These are phyloP conservation scores for Leccinum boreale DNA, from an alignment of 768 basidiomycete genomes.

Conservation along the genomic window DNA sequence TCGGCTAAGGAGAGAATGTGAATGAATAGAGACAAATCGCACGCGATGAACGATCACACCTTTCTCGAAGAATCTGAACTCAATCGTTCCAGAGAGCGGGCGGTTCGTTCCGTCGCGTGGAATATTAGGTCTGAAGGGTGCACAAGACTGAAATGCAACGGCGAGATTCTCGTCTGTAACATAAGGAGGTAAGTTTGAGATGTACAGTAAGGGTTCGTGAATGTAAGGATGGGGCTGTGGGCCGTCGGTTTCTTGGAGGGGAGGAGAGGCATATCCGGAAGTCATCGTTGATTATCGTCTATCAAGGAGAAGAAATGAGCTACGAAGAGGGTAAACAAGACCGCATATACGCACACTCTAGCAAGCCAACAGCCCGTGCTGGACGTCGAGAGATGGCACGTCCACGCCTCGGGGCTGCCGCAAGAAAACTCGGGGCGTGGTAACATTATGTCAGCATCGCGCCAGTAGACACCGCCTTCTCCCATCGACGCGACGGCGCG, in stretches of 20 bases:
- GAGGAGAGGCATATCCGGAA: slow-evolving; percentile 34
- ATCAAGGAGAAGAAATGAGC: slow-evolving; percentile 6
- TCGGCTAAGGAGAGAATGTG: slow-evolving; percentile 52
- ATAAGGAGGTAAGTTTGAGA: slow-evolving; percentile 71
- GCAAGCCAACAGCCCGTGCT: slow-evolving; percentile 31
- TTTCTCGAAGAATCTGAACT: slow-evolving; percentile 80
- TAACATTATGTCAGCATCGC: slow-evolving; percentile 31
- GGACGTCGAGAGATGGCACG: slow-evolving; percentile 29
- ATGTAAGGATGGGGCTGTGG: slow-evolving; percentile 72
- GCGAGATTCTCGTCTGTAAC: slow-evolving; percentile 78
- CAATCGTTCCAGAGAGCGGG: slow-evolving; percentile 68
- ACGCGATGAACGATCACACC: slow-evolving; percentile 44
- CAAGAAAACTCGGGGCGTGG: slow-evolving; percentile 33
- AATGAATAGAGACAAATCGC: slow-evolving; percentile 5
- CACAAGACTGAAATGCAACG: slow-evolving; percentile 66
- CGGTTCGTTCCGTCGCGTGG: slow-evolving; percentile 52
- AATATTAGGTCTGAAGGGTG: slow-evolving; percentile 80
- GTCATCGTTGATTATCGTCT: slow-evolving; percentile 36
- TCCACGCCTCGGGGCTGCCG: slow-evolving; percentile 21
- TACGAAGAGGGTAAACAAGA: background rate
- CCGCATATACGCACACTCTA: slow-evolving; percentile 20
- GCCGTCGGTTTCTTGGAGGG: slow-evolving; percentile 29
- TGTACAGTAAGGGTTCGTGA: slow-evolving; percentile 78
- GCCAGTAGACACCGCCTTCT: background rate
- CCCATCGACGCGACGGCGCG: background rate